Base-by-base conservation (phyloP, 306 rosid species). In the Castanospermum australe region DNA sequence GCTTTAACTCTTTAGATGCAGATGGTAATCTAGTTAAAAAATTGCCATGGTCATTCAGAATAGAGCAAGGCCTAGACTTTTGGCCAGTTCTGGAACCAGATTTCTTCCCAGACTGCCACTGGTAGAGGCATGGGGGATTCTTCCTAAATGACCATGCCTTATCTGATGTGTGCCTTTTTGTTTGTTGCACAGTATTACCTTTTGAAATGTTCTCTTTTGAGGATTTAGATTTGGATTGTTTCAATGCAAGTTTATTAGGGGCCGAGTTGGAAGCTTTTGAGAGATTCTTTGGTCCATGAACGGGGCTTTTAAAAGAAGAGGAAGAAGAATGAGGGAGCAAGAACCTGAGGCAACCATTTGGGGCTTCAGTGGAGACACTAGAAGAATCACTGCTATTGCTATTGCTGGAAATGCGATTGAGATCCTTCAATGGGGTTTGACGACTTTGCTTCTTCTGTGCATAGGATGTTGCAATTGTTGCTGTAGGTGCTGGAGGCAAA, bases 261-360 rank as follows among this genome's bases (percentile, higher is more conserved):
- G 25, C 79, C 9, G 90, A 90, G 50, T 81, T 89, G 67, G 97
- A 90, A 70, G 88, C 76, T 82, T 62, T 84, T 35, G 83, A 59
- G 12, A 84, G 80, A 44, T 38, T 28, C 75, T 72, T 84, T 50
- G 84, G 80, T 42, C 79, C 83, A 25, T 33, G 33, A 17, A 81
- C 73, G 41, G 91, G 85, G 75, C 84, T 83, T 76, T 73, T 88
- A 14, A 88, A 77, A 12, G 83, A 79, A 51, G 87, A 83, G 33
- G 90, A 78, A 72, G 93, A 83, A 41, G 86, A 39, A 39, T 87
- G 83, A 33, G 88, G 75, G 56, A 83, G 89, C 83, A 92, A 82
- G 78, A 89, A 92, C 87, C 87, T 86, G 77, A 94, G 96, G 78
- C 97, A 89, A 18, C 95, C 98, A 71, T 75, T 86, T 15, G 91